A percentile compares a stretch with the other conserved stretches of the same genome.
These are phyloP conservation scores for Fraxinus quadrangulata DNA, from an alignment of 257 asterid species.

Conservation along the genomic window DNA sequence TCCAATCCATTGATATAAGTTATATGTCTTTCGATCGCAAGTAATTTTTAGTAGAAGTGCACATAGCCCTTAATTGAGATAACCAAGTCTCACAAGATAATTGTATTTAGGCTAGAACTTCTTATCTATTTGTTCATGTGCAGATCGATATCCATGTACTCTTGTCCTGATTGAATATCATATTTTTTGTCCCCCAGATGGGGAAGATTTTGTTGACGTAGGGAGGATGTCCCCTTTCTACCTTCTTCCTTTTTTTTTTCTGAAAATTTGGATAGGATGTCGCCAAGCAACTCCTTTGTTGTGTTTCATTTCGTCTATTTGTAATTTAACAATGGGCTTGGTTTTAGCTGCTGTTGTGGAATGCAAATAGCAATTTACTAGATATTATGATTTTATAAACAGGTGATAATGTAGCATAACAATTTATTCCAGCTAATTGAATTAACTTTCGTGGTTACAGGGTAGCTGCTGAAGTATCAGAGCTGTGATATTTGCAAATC, in stretches of 20 bases:
- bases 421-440: slow-evolving; percentile 5
- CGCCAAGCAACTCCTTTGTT: not conserved
- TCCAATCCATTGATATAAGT: not conserved
- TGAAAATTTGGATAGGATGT: not conserved
- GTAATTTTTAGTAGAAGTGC: not conserved
- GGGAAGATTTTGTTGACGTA: not conserved
- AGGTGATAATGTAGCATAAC: not conserved
- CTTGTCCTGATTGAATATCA: not conserved
- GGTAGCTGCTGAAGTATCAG: slow-evolving; percentile 37
- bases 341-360: slow-evolving; percentile 3
- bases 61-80: not conserved
- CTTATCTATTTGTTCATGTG: not conserved
- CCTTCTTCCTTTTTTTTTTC: not conserved
- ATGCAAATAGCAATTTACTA: not conserved
- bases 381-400: not conserved
- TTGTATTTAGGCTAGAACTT: not conserved
- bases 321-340: not conserved
- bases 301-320: not conserved
- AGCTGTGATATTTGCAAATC: slow-evolving; percentile 27
- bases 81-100: not conserved
- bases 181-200: not conserved
- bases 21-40: no score
- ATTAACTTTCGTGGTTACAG: slow-evolving; percentile 31
- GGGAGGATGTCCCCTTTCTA: not conserved
- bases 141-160: not conserved